Evolutionary conservation across 1,284 basidiomycete species (phyloP).

Genomic region (Trichosporon inkin): DNA sequence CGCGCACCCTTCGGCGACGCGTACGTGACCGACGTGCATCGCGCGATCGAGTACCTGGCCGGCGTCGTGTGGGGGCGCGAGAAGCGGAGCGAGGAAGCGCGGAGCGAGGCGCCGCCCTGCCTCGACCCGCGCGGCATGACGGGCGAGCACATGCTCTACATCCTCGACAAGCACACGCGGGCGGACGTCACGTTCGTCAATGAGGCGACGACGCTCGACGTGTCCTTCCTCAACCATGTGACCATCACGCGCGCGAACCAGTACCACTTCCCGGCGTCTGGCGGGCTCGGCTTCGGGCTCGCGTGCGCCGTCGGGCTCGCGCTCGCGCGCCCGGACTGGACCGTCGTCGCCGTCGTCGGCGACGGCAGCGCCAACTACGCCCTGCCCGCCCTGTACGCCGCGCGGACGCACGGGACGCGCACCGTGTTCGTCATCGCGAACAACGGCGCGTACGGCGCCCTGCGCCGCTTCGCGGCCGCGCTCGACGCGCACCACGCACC

Average conservation of each 20-base stretch:
- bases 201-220: constrained; percentile 17
- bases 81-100: background rate
- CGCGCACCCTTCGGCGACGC: constrained; percentile 18
- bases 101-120: background rate
- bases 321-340: constrained; percentile 12
- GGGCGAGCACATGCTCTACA: constrained; percentile 11
- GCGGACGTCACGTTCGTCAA: constrained; percentile 16
- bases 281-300: constrained; percentile 20
- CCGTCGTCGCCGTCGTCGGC: constrained; percentile 16
- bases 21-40: constrained; percentile 5
- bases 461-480: constrained; percentile 11
- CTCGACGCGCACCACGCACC: constrained; percentile 11
- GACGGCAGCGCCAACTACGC: constrained; percentile 20
- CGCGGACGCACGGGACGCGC: constrained; percentile 7
- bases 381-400: constrained; percentile 15
- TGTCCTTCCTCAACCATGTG: constrained; percentile 10
- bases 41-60: background rate
- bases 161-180: background rate
- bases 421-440: constrained; percentile 19
- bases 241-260: background rate
- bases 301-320: constrained; percentile 14
- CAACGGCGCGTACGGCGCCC: constrained; percentile 17
- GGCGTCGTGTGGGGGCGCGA: background rate
- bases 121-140: background rate
- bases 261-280: constrained; percentile 20